Base-by-base conservation (phyloP, 345 rosid species). In the Atalantia buxifolia region DNA sequence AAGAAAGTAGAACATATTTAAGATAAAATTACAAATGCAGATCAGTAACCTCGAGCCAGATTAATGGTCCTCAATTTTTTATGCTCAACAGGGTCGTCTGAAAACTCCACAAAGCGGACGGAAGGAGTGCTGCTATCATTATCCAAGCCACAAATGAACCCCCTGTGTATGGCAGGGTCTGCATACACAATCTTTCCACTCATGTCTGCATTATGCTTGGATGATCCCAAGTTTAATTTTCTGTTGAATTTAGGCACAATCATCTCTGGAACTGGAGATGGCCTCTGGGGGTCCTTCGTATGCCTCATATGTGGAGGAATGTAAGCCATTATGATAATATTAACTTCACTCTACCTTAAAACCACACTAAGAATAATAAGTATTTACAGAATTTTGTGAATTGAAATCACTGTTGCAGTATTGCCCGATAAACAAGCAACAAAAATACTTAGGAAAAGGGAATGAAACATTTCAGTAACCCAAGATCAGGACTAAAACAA, bases 231-330 rank as follows among this genome's bases (percentile, higher is more conserved):
- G 48, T 71, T 57, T 25, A 76, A 18, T 24, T 72, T 55, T 60
- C 60, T 48, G 59, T 35, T 66, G 33, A 33, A 48, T 9, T 21
- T 33, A 10, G 65, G 77, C n/a, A 5, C 50, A 4, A 66, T 63
- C 31, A 31, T 24, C 24, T 74, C 83, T 8, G 79, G 83, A 63
- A 45, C 27, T 22, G 61, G 79, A 38, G 78, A 27, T 33, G 71
- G 48, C 7, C 72, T 36, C 16, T 42, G 38, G 1, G 48, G 12
- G 36, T 1, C 80, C 62, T 70, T 78, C 18, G 80, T 75, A 2
- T 72, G 68, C 40, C 82, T 62, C 76, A 67, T 84, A 64, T 84
- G 84, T 33, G 84, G 82, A 27, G 85, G 85, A 48, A 82, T 62
- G 64, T 82, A 82, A 19, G 85, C 60, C 85, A 82, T 82, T 56